These are phyloP conservation scores for Lotus japonicus DNA, from an alignment of 306 rosid genomes.

Conservation along the genomic window DNA sequence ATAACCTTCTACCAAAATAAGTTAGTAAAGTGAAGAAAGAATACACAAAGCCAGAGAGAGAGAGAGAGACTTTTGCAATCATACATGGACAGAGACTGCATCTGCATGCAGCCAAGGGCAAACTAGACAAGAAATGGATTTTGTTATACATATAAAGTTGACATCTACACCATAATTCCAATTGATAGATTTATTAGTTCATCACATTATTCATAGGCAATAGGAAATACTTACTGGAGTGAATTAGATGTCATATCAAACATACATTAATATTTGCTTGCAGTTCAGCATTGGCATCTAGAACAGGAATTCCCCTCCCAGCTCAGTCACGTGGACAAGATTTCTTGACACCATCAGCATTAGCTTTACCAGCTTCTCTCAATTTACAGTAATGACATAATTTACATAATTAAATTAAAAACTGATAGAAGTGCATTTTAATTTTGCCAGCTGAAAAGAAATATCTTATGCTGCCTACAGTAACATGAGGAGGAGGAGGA, in stretches of 20 bases:
- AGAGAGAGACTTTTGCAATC: neutral
- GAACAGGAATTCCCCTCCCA: conserved; percentile 75
- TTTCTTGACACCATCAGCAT: conserved; percentile 75
- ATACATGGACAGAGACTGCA: neutral
- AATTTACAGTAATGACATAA: conserved; percentile 52
- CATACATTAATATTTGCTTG: conserved; percentile 92
- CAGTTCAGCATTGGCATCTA: conserved; percentile 92
- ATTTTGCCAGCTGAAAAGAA: neutral
- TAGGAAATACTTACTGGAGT: neutral
- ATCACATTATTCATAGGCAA: neutral
- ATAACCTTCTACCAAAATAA: no score
- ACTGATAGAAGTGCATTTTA: neutral
- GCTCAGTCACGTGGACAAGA: conserved; percentile 75
- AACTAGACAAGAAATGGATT: neutral
- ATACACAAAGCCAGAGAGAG: no score
- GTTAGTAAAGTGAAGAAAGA: no score
- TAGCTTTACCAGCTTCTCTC: conserved; percentile 79
- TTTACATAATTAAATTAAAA: conserved; percentile 27
- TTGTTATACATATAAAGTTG: neutral
- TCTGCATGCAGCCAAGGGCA: neutral
- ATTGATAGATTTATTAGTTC: neutral
- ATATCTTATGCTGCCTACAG: neutral
- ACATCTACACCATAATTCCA: neutral
- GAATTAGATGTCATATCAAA: conserved; percentile 16
- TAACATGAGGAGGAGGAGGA: neutral